Percentiles rank a stretch among this genome's conserved stretches.
Evolutionary conservation across 1,139 yeast genomes (phyloP).

Genomic region (Candida sanyaensis): DNA sequence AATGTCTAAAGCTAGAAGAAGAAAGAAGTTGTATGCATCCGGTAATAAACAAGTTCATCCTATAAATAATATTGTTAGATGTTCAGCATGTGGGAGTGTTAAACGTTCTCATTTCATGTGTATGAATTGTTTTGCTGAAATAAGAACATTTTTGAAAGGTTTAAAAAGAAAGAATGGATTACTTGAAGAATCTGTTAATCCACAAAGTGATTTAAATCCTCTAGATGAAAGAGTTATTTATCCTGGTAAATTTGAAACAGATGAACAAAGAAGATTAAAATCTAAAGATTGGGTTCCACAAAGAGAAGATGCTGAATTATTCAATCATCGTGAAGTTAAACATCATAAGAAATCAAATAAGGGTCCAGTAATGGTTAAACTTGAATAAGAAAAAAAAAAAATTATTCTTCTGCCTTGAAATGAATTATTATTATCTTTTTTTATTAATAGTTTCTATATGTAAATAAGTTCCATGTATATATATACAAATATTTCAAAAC

Average conservation of each 20-base stretch:
- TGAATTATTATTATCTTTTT: background rate
- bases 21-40: slow-evolving; percentile 80
- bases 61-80: slow-evolving; percentile 75
- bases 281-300: slow-evolving; percentile 70
- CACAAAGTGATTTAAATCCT: slow-evolving; percentile 57
- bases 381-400: slow-evolving; percentile 5
- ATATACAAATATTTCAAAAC: background rate
- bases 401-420: background rate
- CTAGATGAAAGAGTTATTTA: slow-evolving; percentile 67
- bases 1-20: slow-evolving; percentile 80
- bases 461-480: slow-evolving; percentile 4
- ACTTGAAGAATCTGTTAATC: slow-evolving; percentile 17
- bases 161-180: slow-evolving; percentile 45
- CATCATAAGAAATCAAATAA: slow-evolving; percentile 18
- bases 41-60: slow-evolving; percentile 80
- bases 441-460: background rate
- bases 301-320: slow-evolving; percentile 39
- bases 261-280: slow-evolving; percentile 43
- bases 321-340: slow-evolving; percentile 12
- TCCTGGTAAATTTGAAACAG: slow-evolving; percentile 64
- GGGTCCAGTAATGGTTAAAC: slow-evolving; percentile 18
- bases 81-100: slow-evolving; percentile 94
- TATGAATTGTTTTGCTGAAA: slow-evolving; percentile 88
- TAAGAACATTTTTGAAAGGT: slow-evolving; percentile 65
- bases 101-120: slow-evolving; percentile 90